Evolutionary conservation across 2,329 filamentous ascomycete genomes (phyloP).

Genomic region (Zymoseptoria ardabiliae): DNA sequence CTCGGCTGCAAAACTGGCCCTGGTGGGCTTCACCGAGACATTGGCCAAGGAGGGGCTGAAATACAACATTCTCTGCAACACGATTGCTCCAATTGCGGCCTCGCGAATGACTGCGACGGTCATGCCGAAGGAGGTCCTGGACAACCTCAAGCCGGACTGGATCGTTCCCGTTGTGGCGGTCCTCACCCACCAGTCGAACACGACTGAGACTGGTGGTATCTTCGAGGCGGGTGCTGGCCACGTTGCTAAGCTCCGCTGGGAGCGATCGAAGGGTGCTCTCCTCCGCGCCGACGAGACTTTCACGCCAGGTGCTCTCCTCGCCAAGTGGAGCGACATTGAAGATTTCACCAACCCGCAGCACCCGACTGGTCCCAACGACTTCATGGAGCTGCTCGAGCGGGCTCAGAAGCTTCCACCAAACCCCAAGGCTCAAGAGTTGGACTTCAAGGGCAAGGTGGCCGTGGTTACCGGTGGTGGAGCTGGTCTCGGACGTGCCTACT

Average conservation of each 20-base stretch:
- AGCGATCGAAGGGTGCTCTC: slow-evolving; percentile 80
- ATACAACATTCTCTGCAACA: slow-evolving; percentile 95
- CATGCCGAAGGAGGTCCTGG: slow-evolving; percentile 88
- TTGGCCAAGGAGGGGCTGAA: slow-evolving; percentile 94
- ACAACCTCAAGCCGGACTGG: slow-evolving; percentile 84
- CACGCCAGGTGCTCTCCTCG: slow-evolving; percentile 78
- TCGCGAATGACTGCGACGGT: slow-evolving; percentile 93
- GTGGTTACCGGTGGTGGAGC: slow-evolving; percentile 82
- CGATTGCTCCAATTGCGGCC: slow-evolving; percentile 90
- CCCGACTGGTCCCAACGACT: slow-evolving; percentile 79
- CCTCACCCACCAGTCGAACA: slow-evolving; percentile 79
- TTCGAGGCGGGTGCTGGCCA: slow-evolving; percentile 93
- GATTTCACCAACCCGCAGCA: slow-evolving; percentile 82
- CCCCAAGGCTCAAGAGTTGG: slow-evolving; percentile 63
- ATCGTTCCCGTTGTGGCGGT: slow-evolving; percentile 87
- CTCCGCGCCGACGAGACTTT: slow-evolving; percentile 83
- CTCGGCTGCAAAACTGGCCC: slow-evolving; percentile 89
- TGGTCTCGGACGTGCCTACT: slow-evolving; percentile 86
- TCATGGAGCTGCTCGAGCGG: slow-evolving; percentile 75
- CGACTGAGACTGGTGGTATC: slow-evolving; percentile 74
- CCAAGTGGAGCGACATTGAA: slow-evolving; percentile 80
- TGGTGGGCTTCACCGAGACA: slow-evolving; percentile 96
- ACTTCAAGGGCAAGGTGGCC: slow-evolving; percentile 79
- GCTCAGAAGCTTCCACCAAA: slow-evolving; percentile 70
- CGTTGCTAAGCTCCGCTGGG: slow-evolving; percentile 89